A percentile compares a stretch with the other conserved stretches of the same genome.
Conservation (phyloP, 768 basidiomycete species). For the Panellus pusillus region DNA sequence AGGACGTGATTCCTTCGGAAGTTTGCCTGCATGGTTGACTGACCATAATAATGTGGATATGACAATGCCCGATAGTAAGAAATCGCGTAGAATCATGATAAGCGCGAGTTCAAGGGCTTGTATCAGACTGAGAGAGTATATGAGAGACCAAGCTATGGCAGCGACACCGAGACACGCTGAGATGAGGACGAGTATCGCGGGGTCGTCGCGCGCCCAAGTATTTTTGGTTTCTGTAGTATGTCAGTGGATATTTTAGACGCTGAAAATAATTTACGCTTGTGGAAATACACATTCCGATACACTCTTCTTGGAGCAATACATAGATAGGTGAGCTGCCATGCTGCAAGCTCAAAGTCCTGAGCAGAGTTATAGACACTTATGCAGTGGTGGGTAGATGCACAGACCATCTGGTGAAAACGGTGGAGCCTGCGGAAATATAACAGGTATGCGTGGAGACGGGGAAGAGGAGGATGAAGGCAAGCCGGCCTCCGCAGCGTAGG, state of each 20-base stretch:
- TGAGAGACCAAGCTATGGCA: conserved; percentile 82
- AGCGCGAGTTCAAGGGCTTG: conserved; percentile 65
- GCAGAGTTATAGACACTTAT: not conserved
- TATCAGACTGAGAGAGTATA: conserved; percentile 65
- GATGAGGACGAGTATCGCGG: conserved; percentile 89
- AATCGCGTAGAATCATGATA: conserved; percentile 88
- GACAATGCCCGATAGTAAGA: conserved; percentile 73
- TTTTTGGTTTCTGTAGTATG: conserved; percentile 84
- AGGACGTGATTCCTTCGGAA: conserved; percentile 7
- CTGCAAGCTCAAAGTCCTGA: conserved; percentile 95
- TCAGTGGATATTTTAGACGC: not conserved
- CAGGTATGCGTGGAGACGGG: conserved; percentile 60
- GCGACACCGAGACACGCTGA: conserved; percentile 76
- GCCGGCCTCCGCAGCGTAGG: conserved; percentile 43
- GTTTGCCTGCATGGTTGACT: conserved; percentile 12
- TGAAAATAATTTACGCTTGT: conserved; percentile 70
- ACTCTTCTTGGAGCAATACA: conserved; percentile 92
- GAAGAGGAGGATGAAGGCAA: conserved; percentile 35
- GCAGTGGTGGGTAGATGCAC: conserved; percentile 20
- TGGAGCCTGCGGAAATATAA: conserved; percentile 79
- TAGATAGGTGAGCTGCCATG: conserved; percentile 94
- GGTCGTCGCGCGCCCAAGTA: conserved; percentile 97
- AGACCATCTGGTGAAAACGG: conserved; percentile 85
- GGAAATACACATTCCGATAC: conserved; percentile 97
- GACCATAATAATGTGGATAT: conserved; percentile 80